phyloP scores from a whole-genome alignment of 78 protist genomes.

The Bodo saltans region DNA sequence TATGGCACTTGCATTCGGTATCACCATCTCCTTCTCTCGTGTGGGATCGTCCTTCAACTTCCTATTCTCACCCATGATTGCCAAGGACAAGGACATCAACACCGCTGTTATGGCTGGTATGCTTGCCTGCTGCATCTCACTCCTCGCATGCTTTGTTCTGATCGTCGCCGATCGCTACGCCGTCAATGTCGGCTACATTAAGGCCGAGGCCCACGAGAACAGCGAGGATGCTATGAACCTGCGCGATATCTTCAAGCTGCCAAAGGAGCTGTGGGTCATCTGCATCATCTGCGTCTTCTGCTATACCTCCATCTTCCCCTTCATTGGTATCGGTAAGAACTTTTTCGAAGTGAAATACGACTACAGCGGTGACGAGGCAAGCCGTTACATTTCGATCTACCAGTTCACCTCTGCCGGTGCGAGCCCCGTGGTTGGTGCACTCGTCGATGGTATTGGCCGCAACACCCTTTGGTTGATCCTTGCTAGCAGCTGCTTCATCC shows the following conservation, averaged over 20 bases:
- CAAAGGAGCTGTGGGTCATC: constrained; percentile 20
- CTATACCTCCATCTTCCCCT: constrained; percentile 27
- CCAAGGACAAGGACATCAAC: background rate
- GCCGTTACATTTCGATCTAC: background rate
- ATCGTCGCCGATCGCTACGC: background rate
- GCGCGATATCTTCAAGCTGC: constrained; percentile 5
- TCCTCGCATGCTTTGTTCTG: background rate
- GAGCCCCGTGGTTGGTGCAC: background rate
- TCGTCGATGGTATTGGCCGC: background rate
- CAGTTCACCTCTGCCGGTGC: constrained; percentile 14
- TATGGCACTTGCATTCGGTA: constrained; percentile 18
- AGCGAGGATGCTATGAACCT: background rate
- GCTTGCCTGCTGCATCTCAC: background rate
- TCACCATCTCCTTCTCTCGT: constrained; percentile 21
- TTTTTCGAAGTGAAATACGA: background rate
- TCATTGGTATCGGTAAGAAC: constrained; percentile 16
- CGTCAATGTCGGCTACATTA: background rate
- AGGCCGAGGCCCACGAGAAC: background rate
- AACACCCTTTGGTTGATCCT: background rate
- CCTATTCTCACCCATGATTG: constrained; percentile 3
- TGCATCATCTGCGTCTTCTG: constrained; percentile 17
- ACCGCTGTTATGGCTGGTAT: background rate
- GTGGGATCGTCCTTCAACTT: constrained; percentile 25
- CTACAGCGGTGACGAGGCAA: background rate
- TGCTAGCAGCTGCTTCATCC: background rate